A percentile compares a stretch with the other conserved stretches of the same genome.
Evolutionary conservation across 805 yeast species (phyloP).

Genomic region (Lipomyces yamanashiensis): DNA sequence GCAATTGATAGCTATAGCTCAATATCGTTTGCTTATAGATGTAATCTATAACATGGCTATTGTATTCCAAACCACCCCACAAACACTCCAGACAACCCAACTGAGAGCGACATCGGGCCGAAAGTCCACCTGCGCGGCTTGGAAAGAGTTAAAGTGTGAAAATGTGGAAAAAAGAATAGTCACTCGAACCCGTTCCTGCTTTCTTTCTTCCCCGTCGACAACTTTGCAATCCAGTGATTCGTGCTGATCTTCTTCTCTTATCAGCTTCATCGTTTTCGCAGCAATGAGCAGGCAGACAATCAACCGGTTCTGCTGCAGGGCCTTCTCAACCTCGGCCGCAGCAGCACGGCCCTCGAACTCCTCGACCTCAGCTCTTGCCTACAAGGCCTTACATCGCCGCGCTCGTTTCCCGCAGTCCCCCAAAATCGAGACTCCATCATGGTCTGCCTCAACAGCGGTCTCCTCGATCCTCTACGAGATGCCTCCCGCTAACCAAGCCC

Average conservation of each 20-base stretch:
- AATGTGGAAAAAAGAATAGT: not conserved
- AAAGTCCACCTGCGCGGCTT: constrained; percentile 5
- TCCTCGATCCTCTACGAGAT: constrained; percentile 94
- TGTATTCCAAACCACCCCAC: not conserved
- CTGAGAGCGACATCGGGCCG: constrained; percentile 18
- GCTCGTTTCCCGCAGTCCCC: constrained; percentile 89
- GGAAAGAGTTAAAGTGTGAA: not conserved
- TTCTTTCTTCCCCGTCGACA: not conserved
- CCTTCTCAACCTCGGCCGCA: constrained; percentile 6
- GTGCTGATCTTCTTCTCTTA: not conserved
- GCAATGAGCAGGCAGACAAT: not conserved
- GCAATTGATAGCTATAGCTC: too few relatives aligned
- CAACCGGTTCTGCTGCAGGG: not conserved
- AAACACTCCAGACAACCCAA: not conserved
- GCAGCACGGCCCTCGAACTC: constrained; percentile 31
- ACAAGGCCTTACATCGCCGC: constrained; percentile 87
- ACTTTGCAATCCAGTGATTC: not conserved
- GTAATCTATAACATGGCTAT: too few relatives aligned
- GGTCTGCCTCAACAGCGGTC: constrained; percentile 97
- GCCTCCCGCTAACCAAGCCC: constrained; percentile 61
- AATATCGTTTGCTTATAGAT: too few relatives aligned
- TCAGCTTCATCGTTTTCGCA: not conserved
- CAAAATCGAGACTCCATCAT: constrained; percentile 86
- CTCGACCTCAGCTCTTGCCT: constrained; percentile 92
- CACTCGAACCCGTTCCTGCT: not conserved